These are phyloP conservation scores for Cystofilobasidium bisporidii DNA, from an alignment of 768 basidiomycete genomes.

Conservation along the genomic window DNA sequence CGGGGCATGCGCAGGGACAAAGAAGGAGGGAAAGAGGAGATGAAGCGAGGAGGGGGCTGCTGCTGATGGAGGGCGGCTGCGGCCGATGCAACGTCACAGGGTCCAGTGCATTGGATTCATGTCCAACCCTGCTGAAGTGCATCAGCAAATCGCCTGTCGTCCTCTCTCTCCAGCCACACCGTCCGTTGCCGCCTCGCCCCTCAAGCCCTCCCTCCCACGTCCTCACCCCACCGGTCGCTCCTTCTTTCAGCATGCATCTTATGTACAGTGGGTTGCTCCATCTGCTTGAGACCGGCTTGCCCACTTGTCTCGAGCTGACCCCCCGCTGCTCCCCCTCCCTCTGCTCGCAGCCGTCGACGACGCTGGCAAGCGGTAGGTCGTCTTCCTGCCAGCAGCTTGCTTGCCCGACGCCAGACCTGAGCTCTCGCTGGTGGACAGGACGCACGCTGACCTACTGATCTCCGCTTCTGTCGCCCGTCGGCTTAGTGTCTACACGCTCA, in stretches of 20 bases:
- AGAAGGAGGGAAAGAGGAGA: too few relatives aligned
- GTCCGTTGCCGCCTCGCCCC: too few relatives aligned
- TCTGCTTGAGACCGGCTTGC: conserved; percentile 40
- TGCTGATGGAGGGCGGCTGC: too few relatives aligned
- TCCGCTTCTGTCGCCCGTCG: conserved; percentile 38
- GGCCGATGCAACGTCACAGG: too few relatives aligned
- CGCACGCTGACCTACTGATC: conserved; percentile 20
- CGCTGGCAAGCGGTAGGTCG: conserved; percentile 7
- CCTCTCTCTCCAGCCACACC: too few relatives aligned
- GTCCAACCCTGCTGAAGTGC: too few relatives aligned
- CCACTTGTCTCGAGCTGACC: too few relatives aligned
- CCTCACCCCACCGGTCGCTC: background rate
- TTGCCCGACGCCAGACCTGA: background rate
- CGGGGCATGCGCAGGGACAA: too few relatives aligned
- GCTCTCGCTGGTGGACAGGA: background rate
- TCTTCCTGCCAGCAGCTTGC: too few relatives aligned
- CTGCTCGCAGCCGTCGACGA: conserved; percentile 4
- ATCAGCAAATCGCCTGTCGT: too few relatives aligned
- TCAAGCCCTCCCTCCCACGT: background rate
- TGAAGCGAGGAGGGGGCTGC: too few relatives aligned
- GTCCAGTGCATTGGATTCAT: too few relatives aligned
- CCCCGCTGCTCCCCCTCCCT: background rate
- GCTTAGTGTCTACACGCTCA: conserved; percentile 74
- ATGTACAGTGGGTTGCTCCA: conserved; percentile 55
- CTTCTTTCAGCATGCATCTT: conserved; percentile 64